Evolutionary conservation across 2,329 filamentous ascomycete genomes (phyloP), one percentile per base, ranked within the genome.

Genomic region (Aspergillaceae sp.): DNA sequence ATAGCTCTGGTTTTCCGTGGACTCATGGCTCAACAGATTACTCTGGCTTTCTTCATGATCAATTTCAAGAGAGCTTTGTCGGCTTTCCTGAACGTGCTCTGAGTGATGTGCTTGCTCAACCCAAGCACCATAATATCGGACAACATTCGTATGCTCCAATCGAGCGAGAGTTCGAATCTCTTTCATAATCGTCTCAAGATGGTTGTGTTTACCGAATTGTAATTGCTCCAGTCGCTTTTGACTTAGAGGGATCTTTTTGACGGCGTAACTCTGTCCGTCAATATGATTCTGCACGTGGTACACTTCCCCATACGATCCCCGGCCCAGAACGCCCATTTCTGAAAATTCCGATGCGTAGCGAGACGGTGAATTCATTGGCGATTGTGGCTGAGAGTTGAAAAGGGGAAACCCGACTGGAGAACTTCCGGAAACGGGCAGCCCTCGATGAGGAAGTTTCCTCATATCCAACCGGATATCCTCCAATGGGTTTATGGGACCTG

Each of bases 71-170:
- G 44, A 37, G 29, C 44, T 27, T 7, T 40, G 40, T 9, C 47
- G 48, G 9, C 40, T 38, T 8, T 52, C 40, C 7, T 47, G 46
- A 7, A 51, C 37, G 8, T 51, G 42, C 8, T 43, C 42, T 30
- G 54, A 44, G 37, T 57, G 29, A 47, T 63, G 71, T 33, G 55
- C 60, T 44, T 68, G 65, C 54, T 85, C 82, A 9, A 83, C 69
- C 82, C 82, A 86, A 9, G 77, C 77, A 43, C 75, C 74, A 56
- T 79, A 79, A 55, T 86, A 86, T 27, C 81, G 73, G 33, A 85
- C 82, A 46, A 86, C 76, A 56, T 85, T 83, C 4, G 72, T 72
- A 60, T 86, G 82, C 40, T 84, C 77, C 10, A 84, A 67, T 28
- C 72, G 70, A 41, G 82, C 81, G 40, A 85, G 67, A 1, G 79